These are phyloP conservation scores for Camelina laxa DNA, from an alignment of 345 rosid species.

Conservation along the genomic window DNA sequence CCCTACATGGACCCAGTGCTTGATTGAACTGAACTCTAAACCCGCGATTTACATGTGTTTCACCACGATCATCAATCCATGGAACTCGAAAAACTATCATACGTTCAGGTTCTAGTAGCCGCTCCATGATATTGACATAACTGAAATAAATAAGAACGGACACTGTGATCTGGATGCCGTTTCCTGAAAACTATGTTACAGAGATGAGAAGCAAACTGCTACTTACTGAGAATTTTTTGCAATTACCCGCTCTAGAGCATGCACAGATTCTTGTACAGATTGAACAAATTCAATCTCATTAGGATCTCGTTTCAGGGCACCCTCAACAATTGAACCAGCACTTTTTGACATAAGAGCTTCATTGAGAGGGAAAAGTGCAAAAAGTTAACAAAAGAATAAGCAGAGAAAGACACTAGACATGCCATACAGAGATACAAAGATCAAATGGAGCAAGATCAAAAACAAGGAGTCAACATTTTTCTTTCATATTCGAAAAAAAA, in stretches of 20 bases:
- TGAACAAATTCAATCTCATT: constrained; percentile 94
- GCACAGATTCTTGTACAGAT: constrained; percentile 93
- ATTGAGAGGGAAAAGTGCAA: constrained; percentile 37
- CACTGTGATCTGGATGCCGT: constrained; percentile 29
- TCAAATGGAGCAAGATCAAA: background rate
- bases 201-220: constrained; percentile 42
- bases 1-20: constrained; percentile 96
- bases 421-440: constrained; percentile 20
- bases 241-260: constrained; percentile 97
- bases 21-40: constrained; percentile 95
- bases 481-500: background rate
- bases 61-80: constrained; percentile 98
- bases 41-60: constrained; percentile 95
- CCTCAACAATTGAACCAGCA: constrained; percentile 96
- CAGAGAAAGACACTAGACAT: constrained; percentile 20
- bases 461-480: constrained; percentile 12
- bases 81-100: constrained; percentile 94
- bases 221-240: constrained; percentile 97
- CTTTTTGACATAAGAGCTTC: constrained; percentile 99
- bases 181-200: constrained; percentile 22
- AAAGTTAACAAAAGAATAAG: constrained; percentile 36
- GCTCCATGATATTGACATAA: constrained; percentile 95
- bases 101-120: constrained; percentile 92
- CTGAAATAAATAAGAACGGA: constrained; percentile 54
- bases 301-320: constrained; percentile 91